These are phyloP conservation scores for Barbatosphaeria neglecta DNA, from an alignment of 495 filamentous ascomycete genomes.

Conservation along the genomic window DNA sequence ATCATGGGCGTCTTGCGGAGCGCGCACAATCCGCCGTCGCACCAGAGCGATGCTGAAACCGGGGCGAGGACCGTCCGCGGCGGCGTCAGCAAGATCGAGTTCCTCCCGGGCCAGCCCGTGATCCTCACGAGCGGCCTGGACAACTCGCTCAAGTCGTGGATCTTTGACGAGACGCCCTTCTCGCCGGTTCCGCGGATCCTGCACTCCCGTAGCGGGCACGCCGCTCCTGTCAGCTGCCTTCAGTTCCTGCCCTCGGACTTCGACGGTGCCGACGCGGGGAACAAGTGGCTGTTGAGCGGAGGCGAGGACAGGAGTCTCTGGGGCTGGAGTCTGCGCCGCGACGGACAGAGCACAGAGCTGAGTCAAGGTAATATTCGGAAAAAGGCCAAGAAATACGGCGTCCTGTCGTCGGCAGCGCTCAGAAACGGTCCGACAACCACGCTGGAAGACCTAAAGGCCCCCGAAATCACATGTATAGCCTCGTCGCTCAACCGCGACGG, in stretches of 20 bases:
- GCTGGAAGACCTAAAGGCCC: slow-evolving; percentile 70
- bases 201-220: slow-evolving; percentile 77
- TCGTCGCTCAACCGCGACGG: slow-evolving; percentile 87
- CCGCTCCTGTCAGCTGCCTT: slow-evolving; percentile 67
- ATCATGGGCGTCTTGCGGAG: slow-evolving; percentile 71
- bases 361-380: slow-evolving; percentile 77
- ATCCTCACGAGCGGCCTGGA: slow-evolving; percentile 83
- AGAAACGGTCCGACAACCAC: slow-evolving; percentile 41
- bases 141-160: slow-evolving; percentile 90
- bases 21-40: slow-evolving; percentile 65
- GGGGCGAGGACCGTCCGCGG: slow-evolving; percentile 31
- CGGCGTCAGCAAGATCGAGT: slow-evolving; percentile 70
- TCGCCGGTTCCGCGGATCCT: slow-evolving; percentile 73
- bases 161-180: slow-evolving; percentile 80
- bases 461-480: slow-evolving; percentile 80
- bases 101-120: slow-evolving; percentile 81
- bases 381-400: slow-evolving; percentile 72
- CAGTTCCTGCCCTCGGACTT: slow-evolving; percentile 75
- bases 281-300: slow-evolving; percentile 91
- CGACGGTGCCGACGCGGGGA: slow-evolving; percentile 73
- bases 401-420: slow-evolving; percentile 38
- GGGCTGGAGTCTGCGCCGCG: slow-evolving; percentile 88
- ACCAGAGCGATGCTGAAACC: too few species aligned
- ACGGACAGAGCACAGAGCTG: slow-evolving; percentile 86
- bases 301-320: slow-evolving; percentile 81